phyloP scores from a whole-genome alignment of 805 yeast genomes.

The Hanseniaspora clermontiae region DNA sequence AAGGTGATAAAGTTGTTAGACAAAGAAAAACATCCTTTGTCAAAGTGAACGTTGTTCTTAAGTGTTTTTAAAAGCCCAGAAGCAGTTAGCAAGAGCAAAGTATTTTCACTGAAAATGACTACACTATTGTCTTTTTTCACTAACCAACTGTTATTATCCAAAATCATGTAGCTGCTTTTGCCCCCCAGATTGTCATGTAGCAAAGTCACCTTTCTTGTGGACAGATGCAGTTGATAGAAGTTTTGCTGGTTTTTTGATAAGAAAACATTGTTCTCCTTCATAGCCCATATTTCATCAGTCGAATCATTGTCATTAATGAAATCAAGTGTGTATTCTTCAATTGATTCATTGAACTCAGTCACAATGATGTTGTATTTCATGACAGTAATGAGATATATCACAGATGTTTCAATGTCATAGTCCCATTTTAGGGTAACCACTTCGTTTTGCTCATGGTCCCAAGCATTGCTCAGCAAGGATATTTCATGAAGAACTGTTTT shows the following conservation, averaged over 20 bases:
- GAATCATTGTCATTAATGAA: slow-evolving; percentile 10
- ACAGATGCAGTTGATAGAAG: background rate
- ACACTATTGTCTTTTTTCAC: background rate
- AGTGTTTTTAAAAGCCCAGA: slow-evolving; percentile 11
- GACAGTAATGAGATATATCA: background rate
- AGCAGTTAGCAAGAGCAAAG: background rate
- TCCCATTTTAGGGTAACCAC: slow-evolving; percentile 6
- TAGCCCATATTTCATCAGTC: slow-evolving; percentile 4
- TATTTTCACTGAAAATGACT: background rate
- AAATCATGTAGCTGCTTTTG: background rate
- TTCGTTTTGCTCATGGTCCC: background rate
- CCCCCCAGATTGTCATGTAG: background rate
- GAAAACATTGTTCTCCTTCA: slow-evolving; percentile 6
- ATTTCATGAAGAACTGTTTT: background rate
- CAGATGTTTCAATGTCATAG: background rate
- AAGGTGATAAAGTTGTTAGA: slow-evolving; percentile 1
- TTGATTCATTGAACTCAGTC: background rate
- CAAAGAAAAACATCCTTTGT: slow-evolving; percentile 3
- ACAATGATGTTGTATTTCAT: background rate
- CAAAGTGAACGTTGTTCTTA: background rate
- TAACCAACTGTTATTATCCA: slow-evolving; percentile 4
- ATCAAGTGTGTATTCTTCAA: background rate
- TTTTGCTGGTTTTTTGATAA: slow-evolving; percentile 8
- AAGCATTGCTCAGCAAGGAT: background rate
- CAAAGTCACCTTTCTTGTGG: background rate